phyloP scores from a whole-genome alignment of 345 rosid genomes.

The Gossypium ekmanianum region DNA sequence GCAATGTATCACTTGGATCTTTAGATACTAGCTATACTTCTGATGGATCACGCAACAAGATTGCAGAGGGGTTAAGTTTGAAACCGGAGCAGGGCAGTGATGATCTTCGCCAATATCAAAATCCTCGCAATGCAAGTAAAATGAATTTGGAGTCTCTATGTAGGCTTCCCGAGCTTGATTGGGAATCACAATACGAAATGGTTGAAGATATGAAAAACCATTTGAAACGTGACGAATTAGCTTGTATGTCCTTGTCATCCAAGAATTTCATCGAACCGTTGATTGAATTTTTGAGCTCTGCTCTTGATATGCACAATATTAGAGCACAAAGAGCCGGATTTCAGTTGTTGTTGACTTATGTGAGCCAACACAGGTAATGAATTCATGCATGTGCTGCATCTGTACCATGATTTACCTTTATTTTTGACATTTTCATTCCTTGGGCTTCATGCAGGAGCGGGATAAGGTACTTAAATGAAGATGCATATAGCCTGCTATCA shows the following conservation, averaged over 20 bases:
- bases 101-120: constrained; percentile 22
- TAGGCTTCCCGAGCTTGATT: constrained; percentile 43
- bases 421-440: constrained; percentile 9
- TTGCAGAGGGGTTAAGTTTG: constrained; percentile 28
- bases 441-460: constrained; percentile 42
- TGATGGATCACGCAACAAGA: constrained; percentile 34
- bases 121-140: constrained; percentile 25
- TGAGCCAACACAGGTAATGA: constrained; percentile 45
- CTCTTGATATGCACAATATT: constrained; percentile 36
- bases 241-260: constrained; percentile 39
- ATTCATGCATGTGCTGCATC: not conserved
- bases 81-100: constrained; percentile 25
- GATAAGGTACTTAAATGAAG: constrained; percentile 39
- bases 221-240: constrained; percentile 34
- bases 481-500: constrained; percentile 39
- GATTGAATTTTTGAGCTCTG: constrained; percentile 46
- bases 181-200: constrained; percentile 54
- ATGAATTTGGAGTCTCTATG: constrained; percentile 36
- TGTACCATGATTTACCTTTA: not conserved
- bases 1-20: constrained; percentile 57
- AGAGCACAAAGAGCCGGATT: constrained; percentile 48
- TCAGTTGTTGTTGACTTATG: constrained; percentile 43
- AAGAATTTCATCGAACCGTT: constrained; percentile 52
- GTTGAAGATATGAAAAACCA: constrained; percentile 45
- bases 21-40: constrained; percentile 41